Conservation (phyloP, 345 rosid genomes). For the Eucalyptus paniculata region DNA sequence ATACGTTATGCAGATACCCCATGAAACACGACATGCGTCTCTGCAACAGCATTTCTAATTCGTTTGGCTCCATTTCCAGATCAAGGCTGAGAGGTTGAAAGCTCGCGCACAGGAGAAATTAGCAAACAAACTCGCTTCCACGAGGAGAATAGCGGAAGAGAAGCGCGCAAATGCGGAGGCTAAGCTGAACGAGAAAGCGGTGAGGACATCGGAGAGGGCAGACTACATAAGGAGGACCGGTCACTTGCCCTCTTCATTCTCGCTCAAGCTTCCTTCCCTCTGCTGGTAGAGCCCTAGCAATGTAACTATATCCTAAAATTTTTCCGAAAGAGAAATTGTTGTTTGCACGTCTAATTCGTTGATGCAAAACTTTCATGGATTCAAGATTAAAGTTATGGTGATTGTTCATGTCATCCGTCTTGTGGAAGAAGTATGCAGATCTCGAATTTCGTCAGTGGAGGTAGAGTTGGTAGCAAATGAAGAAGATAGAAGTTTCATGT, state of each 20-base stretch:
- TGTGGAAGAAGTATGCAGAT: background rate
- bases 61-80: conserved; percentile 13
- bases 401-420: background rate
- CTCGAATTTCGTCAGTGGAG: background rate
- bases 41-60: background rate
- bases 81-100: conserved; percentile 74
- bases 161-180: conserved; percentile 84
- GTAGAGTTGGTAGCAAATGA: background rate
- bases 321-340: background rate
- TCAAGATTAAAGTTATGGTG: background rate
- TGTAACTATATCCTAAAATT: background rate
- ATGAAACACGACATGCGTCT: background rate
- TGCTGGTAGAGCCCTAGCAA: conserved; percentile 47
- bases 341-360: background rate
- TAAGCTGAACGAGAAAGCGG: conserved; percentile 59
- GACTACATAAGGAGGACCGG: conserved; percentile 86
- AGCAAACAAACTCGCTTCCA: conserved; percentile 56
- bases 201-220: conserved; percentile 60
- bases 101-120: conserved; percentile 76
- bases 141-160: conserved; percentile 78
- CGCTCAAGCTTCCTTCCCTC: conserved; percentile 61
- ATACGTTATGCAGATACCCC: background rate
- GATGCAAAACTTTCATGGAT: background rate
- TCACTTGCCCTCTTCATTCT: conserved; percentile 62
- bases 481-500: background rate